A percentile compares a stretch with the other conserved stretches of the same genome.
Evolutionary conservation across 2,329 filamentous ascomycete species (phyloP).

Genomic region (Penicillium sp.): DNA sequence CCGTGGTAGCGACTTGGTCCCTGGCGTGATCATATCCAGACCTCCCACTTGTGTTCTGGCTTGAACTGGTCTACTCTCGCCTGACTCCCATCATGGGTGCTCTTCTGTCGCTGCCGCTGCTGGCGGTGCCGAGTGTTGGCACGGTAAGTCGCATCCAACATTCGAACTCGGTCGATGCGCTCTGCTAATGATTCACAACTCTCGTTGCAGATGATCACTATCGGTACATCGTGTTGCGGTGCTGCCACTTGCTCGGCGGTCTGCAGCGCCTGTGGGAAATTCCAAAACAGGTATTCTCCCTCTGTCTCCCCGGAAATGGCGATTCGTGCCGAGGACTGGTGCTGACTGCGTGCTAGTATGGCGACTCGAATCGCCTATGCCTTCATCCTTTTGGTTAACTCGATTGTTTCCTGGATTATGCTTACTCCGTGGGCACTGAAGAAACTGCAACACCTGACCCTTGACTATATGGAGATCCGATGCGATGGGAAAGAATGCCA

Average conservation of each 20-base stretch:
- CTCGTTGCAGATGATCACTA: constrained; percentile 59
- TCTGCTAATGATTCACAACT: constrained; percentile 15
- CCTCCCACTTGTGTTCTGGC: too few species aligned
- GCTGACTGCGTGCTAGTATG: constrained; percentile 56
- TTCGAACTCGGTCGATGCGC: constrained; percentile 2
- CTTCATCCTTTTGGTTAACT: constrained; percentile 90
- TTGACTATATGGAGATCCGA: constrained; percentile 93
- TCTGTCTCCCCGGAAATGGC: constrained; percentile 4
- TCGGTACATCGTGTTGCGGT: constrained; percentile 87
- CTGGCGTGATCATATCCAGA: too few species aligned
- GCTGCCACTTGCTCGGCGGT: constrained; percentile 94
- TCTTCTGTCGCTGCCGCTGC: constrained; percentile 77
- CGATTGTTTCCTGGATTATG: constrained; percentile 97
- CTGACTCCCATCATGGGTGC: constrained; percentile 70
- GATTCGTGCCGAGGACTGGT: too few species aligned
- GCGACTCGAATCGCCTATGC: constrained; percentile 96
- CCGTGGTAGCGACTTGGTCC: neutral
- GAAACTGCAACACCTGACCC: constrained; percentile 82
- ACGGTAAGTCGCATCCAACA: constrained; percentile 57
- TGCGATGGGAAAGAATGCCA: constrained; percentile 88
- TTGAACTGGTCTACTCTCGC: too few species aligned
- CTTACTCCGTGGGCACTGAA: constrained; percentile 98
- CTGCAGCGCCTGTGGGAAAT: constrained; percentile 93
- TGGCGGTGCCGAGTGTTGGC: constrained; percentile 79
- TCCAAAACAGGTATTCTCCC: constrained; percentile 71